Percentiles rank a stretch among this genome's conserved stretches.
These are phyloP conservation scores for Dunaliella primolecta DNA, from an alignment of 139 green algal genomes.

Conservation along the genomic window DNA sequence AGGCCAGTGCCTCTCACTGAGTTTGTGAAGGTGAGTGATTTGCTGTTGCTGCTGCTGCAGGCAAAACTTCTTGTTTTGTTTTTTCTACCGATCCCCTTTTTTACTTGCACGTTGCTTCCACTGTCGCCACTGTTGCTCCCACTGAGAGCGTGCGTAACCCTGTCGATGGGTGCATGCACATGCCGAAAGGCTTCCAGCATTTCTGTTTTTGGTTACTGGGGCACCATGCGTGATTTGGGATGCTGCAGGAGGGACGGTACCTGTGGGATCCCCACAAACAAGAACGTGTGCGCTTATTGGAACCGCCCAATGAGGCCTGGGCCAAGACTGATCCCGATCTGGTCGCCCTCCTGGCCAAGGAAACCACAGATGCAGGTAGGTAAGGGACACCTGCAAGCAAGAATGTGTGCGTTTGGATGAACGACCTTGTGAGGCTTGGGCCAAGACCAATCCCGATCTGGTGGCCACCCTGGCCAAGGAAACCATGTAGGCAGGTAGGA, in stretches of 20 bases:
- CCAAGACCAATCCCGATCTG: background rate
- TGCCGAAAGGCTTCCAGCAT: too few species aligned
- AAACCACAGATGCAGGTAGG: constrained; percentile 51
- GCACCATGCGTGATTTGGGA: background rate
- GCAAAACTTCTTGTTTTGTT: too few species aligned
- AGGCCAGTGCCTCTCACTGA: constrained; percentile 81
- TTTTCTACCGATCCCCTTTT: background rate
- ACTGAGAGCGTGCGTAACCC: too few species aligned
- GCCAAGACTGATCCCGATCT: constrained; percentile 59
- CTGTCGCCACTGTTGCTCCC: background rate
- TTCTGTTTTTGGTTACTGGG: too few species aligned
- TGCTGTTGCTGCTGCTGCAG: too few species aligned
- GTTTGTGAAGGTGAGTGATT: constrained; percentile 59
- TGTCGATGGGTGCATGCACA: too few species aligned
- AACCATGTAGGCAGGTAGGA: background rate
- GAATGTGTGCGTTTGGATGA: background rate
- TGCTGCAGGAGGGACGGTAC: constrained; percentile 9
- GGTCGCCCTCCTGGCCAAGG: constrained; percentile 54
- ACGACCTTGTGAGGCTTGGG: background rate
- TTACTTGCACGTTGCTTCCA: background rate
- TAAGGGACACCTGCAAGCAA: background rate
- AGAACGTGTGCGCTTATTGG: constrained; percentile 39
- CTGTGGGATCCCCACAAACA: background rate
- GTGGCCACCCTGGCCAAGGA: background rate
- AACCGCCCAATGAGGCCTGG: constrained; percentile 15